phyloP scores from a whole-genome alignment of 148 eudicot genomes.

The Vaccinium vitisidaea region DNA sequence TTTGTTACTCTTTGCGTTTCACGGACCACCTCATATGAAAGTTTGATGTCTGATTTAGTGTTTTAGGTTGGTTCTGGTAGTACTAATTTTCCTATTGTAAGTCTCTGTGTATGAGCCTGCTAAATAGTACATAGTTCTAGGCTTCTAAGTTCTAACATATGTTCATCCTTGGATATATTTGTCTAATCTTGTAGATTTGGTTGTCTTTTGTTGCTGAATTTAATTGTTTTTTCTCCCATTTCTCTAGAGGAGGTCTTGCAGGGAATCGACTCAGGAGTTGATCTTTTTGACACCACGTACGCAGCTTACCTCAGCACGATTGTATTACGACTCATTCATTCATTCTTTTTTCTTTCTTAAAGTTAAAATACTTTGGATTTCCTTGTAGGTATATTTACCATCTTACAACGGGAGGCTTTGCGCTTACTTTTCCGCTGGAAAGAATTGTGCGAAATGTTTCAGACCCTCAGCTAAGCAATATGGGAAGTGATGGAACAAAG shows the following conservation, averaged over 20 bases:
- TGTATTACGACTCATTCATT: neutral
- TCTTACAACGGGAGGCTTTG: slow-evolving; percentile 72
- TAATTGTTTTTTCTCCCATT: slow-evolving; percentile 1
- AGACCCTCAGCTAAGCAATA: slow-evolving; percentile 30
- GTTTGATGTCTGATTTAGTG: neutral
- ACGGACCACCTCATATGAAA: neutral
- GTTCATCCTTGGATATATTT: neutral
- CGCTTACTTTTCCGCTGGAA: slow-evolving; percentile 61
- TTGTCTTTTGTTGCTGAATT: neutral
- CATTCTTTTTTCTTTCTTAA: slow-evolving; percentile 6
- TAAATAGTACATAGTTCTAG: neutral
- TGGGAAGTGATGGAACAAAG: slow-evolving; percentile 55
- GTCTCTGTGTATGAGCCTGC: neutral
- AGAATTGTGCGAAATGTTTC: slow-evolving; percentile 23
- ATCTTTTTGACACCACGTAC: slow-evolving; percentile 81
- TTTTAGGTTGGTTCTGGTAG: neutral
- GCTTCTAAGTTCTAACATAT: neutral
- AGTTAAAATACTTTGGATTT: slow-evolving; percentile 1
- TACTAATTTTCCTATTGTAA: neutral
- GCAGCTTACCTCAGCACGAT: slow-evolving; percentile 13
- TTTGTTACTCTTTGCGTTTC: neutral
- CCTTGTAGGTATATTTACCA: slow-evolving; percentile 61
- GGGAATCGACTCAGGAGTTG: slow-evolving; percentile 82
- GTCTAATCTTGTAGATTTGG: neutral
- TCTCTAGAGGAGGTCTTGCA: slow-evolving; percentile 69